Evolutionary conservation across 371 early-diverging fungal genomes (phyloP).

Genomic region (Haplosporangium sp.): DNA sequence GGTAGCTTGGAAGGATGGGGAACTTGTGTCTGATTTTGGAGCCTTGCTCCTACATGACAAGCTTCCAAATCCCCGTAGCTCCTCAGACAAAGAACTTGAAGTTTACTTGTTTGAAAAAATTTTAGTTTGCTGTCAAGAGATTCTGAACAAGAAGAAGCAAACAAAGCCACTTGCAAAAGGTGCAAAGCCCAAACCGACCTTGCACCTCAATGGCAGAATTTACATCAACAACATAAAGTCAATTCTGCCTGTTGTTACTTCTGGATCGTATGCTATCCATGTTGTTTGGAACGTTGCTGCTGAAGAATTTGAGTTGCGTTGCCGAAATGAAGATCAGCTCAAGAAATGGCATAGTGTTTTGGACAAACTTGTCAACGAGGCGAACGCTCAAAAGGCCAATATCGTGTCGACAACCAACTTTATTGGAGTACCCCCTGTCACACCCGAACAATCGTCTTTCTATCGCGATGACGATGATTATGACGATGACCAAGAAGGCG

Average conservation of each 20-base stretch:
- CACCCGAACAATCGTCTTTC: constrained; percentile 34
- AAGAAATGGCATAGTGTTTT: constrained; percentile 82
- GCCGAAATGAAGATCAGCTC: constrained; percentile 82
- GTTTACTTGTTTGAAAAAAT: constrained; percentile 92
- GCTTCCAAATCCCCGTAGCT: constrained; percentile 82
- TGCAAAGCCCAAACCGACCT: constrained; percentile 55
- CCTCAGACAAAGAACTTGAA: constrained; percentile 77
- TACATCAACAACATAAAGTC: constrained; percentile 83
- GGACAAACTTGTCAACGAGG: constrained; percentile 35
- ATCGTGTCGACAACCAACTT: constrained; percentile 54
- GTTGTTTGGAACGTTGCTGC: constrained; percentile 65
- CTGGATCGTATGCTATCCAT: constrained; percentile 58
- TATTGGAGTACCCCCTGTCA: constrained; percentile 10
- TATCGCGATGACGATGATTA: constrained; percentile 53
- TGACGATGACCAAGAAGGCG: constrained; percentile 61
- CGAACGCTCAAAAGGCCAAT: constrained; percentile 28
- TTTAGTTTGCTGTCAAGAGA: constrained; percentile 89
- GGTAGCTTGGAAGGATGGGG: constrained; percentile 89
- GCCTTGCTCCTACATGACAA: constrained; percentile 85
- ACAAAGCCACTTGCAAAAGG: constrained; percentile 15
- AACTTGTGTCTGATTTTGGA: constrained; percentile 80
- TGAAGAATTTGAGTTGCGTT: constrained; percentile 75
- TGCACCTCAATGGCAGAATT: constrained; percentile 84
- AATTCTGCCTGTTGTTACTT: constrained; percentile 75
- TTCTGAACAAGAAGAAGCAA: constrained; percentile 49